phyloP scores from a whole-genome alignment of 345 rosid genomes.

The Jatropha curcas region DNA sequence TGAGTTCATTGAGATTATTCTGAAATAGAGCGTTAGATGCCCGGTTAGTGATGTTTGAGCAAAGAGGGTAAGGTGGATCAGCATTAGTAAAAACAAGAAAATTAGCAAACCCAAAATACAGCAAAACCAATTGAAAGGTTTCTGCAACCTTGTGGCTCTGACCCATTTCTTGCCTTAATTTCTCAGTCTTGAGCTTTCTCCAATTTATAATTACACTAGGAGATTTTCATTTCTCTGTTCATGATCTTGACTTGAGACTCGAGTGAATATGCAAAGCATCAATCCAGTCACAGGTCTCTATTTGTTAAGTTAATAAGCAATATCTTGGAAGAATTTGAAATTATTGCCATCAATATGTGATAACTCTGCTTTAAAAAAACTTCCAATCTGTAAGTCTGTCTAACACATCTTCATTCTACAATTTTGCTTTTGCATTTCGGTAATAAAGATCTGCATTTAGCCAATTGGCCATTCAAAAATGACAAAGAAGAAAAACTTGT shows the following conservation, averaged over 20 bases:
- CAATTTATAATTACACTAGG: neutral
- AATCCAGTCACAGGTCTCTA: no score
- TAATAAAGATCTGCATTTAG: no score
- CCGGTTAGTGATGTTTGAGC: neutral
- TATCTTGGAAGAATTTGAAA: neutral
- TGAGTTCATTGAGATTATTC: conserved; percentile 16
- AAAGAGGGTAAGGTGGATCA: conserved; percentile 10
- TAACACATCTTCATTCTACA: no score
- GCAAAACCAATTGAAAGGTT: neutral
- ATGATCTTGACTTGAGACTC: neutral
- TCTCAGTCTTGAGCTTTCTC: neutral
- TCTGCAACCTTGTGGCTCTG: neutral
- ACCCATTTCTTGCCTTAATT: neutral
- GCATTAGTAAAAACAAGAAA: neutral
- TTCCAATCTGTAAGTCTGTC: no score
- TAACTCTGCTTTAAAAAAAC: no score
- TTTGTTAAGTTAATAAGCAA: neutral
- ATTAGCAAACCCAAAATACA: neutral
- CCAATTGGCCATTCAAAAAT: no score
- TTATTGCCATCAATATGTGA: no score
- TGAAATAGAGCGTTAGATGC: neutral
- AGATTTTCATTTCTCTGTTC: neutral
- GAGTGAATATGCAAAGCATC: neutral
- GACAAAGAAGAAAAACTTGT: neutral
- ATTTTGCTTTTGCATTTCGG: no score